Percentiles rank a stretch among this genome's conserved stretches.
phyloP scores from a whole-genome alignment of 495 filamentous ascomycete species.

The Rhypophila decipiens region DNA sequence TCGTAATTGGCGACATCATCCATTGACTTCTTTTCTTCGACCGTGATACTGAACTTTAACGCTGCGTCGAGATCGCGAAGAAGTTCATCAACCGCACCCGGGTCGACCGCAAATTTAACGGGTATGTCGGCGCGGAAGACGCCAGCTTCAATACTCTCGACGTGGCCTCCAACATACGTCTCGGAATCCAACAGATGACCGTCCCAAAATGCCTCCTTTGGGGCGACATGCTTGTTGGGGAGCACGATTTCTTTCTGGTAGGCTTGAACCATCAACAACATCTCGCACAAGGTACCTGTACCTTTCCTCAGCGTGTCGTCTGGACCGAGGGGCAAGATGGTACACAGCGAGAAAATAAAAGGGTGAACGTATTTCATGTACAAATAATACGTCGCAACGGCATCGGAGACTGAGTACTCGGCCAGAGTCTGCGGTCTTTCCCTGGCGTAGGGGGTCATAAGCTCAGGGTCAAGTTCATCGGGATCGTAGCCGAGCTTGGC shows the following conservation, averaged over 20 bases:
- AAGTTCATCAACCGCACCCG: slow-evolving; percentile 82
- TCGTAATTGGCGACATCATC: slow-evolving; percentile 91
- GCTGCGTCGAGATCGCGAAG: slow-evolving; percentile 83
- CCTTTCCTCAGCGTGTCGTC: slow-evolving; percentile 93
- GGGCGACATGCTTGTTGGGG: slow-evolving; percentile 92
- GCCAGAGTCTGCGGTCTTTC: slow-evolving; percentile 90
- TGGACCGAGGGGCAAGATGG: slow-evolving; percentile 86
- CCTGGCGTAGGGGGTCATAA: slow-evolving; percentile 92
- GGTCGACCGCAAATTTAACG: slow-evolving; percentile 82
- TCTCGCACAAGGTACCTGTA: slow-evolving; percentile 95
- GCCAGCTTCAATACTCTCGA: slow-evolving; percentile 98
- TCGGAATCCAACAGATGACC: slow-evolving; percentile 93
- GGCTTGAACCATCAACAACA: slow-evolving; percentile 98
- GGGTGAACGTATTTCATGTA: slow-evolving; percentile 99
- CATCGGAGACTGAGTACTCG: slow-evolving; percentile 98
- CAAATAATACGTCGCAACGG: slow-evolving; percentile 96
- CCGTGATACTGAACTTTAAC: slow-evolving; percentile 81
- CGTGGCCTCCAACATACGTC: slow-evolving; percentile 97
- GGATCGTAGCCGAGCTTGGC: slow-evolving; percentile 98
- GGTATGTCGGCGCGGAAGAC: slow-evolving; percentile 96
- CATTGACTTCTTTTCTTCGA: slow-evolving; percentile 91
- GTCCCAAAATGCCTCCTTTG: slow-evolving; percentile 91
- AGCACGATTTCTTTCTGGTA: slow-evolving; percentile 87
- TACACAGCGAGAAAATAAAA: slow-evolving; percentile 98
- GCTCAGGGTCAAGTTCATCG: slow-evolving; percentile 93